phyloP scores from a whole-genome alignment of 306 rosid species.

The Carpinus viminea region DNA sequence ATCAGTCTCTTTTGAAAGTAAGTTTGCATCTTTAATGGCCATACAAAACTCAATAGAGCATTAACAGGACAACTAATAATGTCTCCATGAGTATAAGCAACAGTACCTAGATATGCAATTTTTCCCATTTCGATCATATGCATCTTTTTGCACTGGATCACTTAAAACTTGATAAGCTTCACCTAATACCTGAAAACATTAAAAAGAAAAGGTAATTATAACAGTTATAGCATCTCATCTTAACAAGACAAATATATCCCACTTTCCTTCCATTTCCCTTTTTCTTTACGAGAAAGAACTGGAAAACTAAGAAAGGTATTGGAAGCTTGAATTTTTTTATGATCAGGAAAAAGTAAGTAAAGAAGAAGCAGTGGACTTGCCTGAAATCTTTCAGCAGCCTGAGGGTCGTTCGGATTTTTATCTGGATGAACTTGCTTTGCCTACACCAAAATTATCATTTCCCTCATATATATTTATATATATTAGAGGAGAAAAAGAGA shows the following conservation, averaged over 20 bases:
- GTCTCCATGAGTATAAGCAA: background rate
- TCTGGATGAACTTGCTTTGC: conserved; percentile 98
- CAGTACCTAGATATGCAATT: conserved; percentile 66
- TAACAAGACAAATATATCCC: no score
- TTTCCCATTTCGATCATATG: conserved; percentile 81
- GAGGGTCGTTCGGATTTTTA: conserved; percentile 84
- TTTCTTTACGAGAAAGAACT: background rate
- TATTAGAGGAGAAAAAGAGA: background rate
- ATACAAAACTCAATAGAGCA: background rate
- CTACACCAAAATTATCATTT: conserved; percentile 34
- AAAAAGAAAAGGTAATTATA: background rate
- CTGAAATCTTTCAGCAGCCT: conserved; percentile 83
- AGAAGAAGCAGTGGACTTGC: conserved; percentile 30
- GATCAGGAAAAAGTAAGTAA: background rate
- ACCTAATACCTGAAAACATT: conserved; percentile 57
- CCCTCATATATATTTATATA: no score
- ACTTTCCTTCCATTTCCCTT: background rate
- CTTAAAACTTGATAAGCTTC: conserved; percentile 94
- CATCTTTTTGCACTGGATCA: conserved; percentile 75
- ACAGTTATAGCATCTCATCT: no score
- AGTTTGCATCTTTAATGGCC: background rate
- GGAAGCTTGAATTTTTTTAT: background rate
- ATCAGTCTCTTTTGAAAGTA: background rate
- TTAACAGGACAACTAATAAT: background rate
- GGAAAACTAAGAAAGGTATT: background rate